A percentile compares a stretch with the other conserved stretches of the same genome.
Conservation (phyloP, 2,329 filamentous ascomycete genomes). For the Colletotrichum euphorbiae region DNA sequence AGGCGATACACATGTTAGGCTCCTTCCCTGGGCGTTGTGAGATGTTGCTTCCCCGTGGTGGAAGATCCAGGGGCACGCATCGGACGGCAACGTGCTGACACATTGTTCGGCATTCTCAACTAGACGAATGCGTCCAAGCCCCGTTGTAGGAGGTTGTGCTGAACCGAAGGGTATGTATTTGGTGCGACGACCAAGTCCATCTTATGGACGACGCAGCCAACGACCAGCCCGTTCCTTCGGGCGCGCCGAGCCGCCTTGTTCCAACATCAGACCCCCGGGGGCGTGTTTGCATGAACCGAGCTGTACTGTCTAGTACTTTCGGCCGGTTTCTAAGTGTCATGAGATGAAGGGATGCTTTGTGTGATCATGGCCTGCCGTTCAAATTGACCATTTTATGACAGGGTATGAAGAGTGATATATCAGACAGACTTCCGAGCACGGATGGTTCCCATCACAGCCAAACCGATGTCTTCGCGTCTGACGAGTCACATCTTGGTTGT, state of each 20-base stretch:
- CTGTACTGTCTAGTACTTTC: no score
- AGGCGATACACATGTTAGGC: not conserved
- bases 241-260: not conserved
- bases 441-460: not conserved
- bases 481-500: not conserved
- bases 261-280: not conserved
- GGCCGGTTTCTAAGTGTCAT: no score
- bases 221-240: not conserved
- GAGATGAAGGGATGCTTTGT: no score
- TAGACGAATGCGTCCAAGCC: not conserved
- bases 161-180: not conserved
- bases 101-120: not conserved
- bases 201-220: not conserved
- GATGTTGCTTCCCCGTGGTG: not conserved
- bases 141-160: not conserved
- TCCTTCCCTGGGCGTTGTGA: not conserved
- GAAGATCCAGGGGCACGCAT: not conserved
- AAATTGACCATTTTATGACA: not conserved
- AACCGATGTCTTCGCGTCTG: accelerated
- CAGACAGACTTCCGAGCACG: not conserved
- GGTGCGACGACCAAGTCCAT: not conserved
- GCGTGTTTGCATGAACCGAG: no score
- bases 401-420: not conserved
- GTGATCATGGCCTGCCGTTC: no score
- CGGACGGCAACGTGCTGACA: not conserved